Evolutionary conservation across 2,329 filamentous ascomycete species (phyloP), one percentile per base, ranked within the genome.

Genomic region (Claviceps fusiformis): DNA sequence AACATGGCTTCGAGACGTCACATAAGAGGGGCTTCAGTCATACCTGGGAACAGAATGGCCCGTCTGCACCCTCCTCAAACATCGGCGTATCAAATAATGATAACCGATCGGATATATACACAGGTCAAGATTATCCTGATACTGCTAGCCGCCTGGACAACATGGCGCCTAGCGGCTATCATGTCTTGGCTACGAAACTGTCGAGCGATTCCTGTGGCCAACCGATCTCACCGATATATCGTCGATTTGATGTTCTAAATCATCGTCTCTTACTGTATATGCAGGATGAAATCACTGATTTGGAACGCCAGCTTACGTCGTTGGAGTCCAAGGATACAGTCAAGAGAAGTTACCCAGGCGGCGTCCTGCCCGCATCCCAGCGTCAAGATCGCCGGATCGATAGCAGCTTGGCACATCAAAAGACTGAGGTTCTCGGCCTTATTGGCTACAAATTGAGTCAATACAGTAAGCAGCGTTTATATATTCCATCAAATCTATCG

Each of bases 181-280:
- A 86, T 59, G 71, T 81, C 2, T 67, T 87, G 10, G 81, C 84
- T 1, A 73, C 77, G 2, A 76, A 74, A 51, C 65, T 87, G 5
- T 64, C 60, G 51, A 63, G 60, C 1, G 60, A 59, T n/a, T 50
- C 62, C 15, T 59, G 56, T 15, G 58, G 64, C 1, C 63, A 63
- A 13, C 58, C 59, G 0, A 62, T 76, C 37, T 70, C 65, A 49
- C 88, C 89, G 1, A 78, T 95, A 56, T 95, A 95, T 67, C 82
- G 91, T 47, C 85, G 85, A 55, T 96, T 96, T 63, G 85, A 88
- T 65, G 78, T 81, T 11, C 72, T 95, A 19, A 91, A 93, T 62
- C 89, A 95, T 65, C 83, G 91, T 3, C 72, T 95, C 3, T 72
- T 96, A 3, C 74, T 95, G 0, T 84, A 93, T 59, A 75, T 95